These are phyloP conservation scores for Fusarium nanum DNA, from an alignment of 2,329 filamentous ascomycete genomes.

Conservation along the genomic window DNA sequence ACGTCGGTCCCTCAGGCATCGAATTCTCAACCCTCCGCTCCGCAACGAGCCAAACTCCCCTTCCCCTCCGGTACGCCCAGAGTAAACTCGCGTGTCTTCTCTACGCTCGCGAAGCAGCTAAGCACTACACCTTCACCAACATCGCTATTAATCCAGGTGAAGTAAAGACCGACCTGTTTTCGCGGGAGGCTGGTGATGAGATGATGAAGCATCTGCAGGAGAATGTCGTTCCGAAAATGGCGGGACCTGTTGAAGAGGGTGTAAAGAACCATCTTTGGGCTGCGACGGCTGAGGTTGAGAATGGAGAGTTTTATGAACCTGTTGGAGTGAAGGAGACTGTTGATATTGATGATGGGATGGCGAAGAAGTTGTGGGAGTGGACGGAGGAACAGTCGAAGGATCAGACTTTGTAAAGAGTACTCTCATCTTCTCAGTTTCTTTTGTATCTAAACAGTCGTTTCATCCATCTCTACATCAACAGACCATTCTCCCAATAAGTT, in stretches of 20 bases:
- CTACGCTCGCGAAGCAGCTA: neutral
- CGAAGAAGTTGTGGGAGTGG: constrained; percentile 7
- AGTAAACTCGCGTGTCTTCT: constrained; percentile 4
- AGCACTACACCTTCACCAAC: neutral
- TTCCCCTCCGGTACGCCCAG: neutral
- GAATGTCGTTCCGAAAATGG: neutral
- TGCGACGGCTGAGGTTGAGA: fast-evolving
- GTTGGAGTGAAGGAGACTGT: constrained; percentile 1
- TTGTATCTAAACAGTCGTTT: neutral
- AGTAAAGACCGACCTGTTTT: neutral
- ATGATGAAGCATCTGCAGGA: constrained; percentile 6
- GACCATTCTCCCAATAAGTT: neutral
- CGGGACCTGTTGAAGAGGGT: neutral
- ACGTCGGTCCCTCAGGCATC: neutral
- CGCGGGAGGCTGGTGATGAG: neutral
- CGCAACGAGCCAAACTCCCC: fast-evolving
- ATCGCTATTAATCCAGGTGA: constrained; percentile 12
- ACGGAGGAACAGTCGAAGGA: constrained; percentile 1
- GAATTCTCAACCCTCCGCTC: constrained; percentile 3
- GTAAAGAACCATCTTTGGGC: constrained; percentile 17
- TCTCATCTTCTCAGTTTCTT: fast-evolving
- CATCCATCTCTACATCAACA: neutral
- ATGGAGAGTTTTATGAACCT: constrained; percentile 12
- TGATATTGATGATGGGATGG: constrained; percentile 1
- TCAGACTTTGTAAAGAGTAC: neutral